phyloP scores from a whole-genome alignment of 1,139 yeast genomes.

The Maudiozyma humilis region DNA sequence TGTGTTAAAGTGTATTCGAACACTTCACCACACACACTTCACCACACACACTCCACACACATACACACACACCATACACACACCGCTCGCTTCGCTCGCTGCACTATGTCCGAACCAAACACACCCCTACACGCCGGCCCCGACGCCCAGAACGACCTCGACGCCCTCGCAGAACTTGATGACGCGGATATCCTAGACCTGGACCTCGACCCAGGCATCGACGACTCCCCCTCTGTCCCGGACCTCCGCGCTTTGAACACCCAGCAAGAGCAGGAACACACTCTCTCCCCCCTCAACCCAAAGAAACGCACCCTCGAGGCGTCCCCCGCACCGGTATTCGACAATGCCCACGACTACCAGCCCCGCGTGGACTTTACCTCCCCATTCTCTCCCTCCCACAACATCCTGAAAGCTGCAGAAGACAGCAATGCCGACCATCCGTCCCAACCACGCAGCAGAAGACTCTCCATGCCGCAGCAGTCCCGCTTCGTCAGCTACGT shows the following conservation, averaged over 20 bases:
- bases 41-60: background rate
- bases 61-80: conserved; percentile 3
- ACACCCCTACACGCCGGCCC: conserved; percentile 46
- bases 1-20: background rate
- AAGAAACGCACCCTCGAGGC: background rate
- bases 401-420: background rate
- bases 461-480: conserved; percentile 43
- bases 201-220: conserved; percentile 29
- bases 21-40: background rate
- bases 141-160: conserved; percentile 35
- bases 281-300: background rate
- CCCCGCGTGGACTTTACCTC: conserved; percentile 27
- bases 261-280: background rate
- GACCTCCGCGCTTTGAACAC: background rate
- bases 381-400: conserved; percentile 24
- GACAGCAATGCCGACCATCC: background rate
- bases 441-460: conserved; percentile 12
- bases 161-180: conserved; percentile 28
- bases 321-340: conserved; percentile 11
- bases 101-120: conserved; percentile 31
- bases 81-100: background rate
- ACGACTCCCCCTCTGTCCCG: conserved; percentile 20
- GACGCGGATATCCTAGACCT: conserved; percentile 28
- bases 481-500: conserved; percentile 51
- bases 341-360: conserved; percentile 26